Percentiles rank a stretch among this genome's conserved stretches.
Conservation (phyloP, 2,329 filamentous ascomycete genomes). For the Coniochaeta sp. region DNA sequence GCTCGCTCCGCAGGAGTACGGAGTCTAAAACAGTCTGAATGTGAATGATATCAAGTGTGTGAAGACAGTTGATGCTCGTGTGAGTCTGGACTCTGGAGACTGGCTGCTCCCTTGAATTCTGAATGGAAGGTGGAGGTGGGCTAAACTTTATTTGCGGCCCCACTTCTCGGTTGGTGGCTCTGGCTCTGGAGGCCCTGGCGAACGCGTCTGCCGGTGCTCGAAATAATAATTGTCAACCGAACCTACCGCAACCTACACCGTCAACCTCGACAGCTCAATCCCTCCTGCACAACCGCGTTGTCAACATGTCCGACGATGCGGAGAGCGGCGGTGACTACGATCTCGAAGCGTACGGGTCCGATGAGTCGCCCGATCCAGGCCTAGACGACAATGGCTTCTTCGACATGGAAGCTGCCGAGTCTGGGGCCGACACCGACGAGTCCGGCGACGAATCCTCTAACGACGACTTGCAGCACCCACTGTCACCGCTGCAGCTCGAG, state of each 20-base stretch:
- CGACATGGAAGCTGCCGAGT: slow-evolving; percentile 22
- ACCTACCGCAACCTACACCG: neutral
- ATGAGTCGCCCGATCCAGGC: slow-evolving; percentile 3
- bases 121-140: neutral
- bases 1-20: too few species aligned
- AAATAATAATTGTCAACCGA: too few species aligned
- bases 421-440: slow-evolving; percentile 9
- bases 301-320: slow-evolving; percentile 19
- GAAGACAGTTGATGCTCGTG: too few species aligned
- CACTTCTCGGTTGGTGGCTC: neutral
- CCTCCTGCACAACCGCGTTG: slow-evolving; percentile 17
- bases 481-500: neutral
- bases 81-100: too few species aligned
- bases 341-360: slow-evolving; percentile 9
- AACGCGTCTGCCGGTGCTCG: neutral
- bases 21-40: too few species aligned
- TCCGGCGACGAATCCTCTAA: neutral
- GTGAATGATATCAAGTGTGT: too few species aligned
- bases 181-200: too few species aligned
- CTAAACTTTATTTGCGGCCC: neutral
- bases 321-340: slow-evolving; percentile 19
- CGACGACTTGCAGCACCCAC: neutral
- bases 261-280: neutral
- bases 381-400: slow-evolving; percentile 13
- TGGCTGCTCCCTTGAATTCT: too few species aligned